Conservation (phyloP, 345 rosid species). For the Diplotaxis tenuifolia region DNA sequence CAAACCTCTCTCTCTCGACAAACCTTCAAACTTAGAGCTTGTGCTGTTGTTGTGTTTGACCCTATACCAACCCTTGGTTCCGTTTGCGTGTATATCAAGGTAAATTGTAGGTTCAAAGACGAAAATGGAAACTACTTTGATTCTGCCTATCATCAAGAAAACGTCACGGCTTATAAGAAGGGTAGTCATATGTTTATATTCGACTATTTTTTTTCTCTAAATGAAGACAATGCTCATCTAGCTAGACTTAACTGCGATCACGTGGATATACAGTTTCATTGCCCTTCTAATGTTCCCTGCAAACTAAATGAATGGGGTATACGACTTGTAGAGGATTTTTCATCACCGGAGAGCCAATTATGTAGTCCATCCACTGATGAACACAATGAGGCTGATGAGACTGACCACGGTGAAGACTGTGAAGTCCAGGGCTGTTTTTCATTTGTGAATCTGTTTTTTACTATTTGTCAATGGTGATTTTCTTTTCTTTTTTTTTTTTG, state of each 20-base stretch:
- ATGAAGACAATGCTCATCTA: neutral
- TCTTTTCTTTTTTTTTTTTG: too few species aligned
- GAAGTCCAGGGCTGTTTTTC: neutral
- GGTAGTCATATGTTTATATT: neutral
- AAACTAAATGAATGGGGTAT: constrained; percentile 7
- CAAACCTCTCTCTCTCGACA: neutral
- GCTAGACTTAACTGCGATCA: neutral
- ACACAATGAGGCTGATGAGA: neutral
- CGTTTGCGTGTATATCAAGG: neutral
- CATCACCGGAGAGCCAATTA: neutral
- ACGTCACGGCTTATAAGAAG: neutral
- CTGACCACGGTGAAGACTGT: neutral
- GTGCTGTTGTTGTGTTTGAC: neutral
- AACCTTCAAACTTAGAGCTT: neutral
- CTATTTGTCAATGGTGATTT: neutral
- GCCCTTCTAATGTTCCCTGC: neutral
- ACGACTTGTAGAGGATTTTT: neutral
- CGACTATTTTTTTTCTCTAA: neutral
- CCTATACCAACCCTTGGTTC: neutral
- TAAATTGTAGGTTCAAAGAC: neutral
- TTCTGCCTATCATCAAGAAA: neutral
- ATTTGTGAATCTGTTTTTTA: neutral
- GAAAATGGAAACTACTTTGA: neutral
- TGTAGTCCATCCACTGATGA: neutral
- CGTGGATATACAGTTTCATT: constrained; percentile 1